Evolutionary conservation across 306 rosid species (phyloP), one percentile per base, ranked within the genome.

Genomic region (Ammopiptanthus mongolicus): DNA sequence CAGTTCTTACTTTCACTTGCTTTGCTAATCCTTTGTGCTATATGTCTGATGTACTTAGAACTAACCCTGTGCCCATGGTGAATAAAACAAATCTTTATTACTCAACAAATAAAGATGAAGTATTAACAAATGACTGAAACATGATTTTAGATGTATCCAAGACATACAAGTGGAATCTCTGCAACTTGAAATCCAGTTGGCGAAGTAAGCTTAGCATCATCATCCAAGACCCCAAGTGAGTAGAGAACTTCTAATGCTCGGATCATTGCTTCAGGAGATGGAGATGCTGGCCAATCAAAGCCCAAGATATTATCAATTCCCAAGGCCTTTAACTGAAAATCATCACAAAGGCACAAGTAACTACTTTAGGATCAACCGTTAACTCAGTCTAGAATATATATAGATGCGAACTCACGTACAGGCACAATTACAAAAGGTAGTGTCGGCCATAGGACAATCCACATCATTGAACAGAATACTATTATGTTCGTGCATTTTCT

Each of bases 221-320:
- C 95, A 75, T 91, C 93, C 87, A 94, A 76, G 69, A 90, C 88
- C 48, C 91, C 96, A 53, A 94, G 96, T 33, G 97, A 94, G 87
- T 87, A 94, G 63, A 94, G 93, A 70, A 94, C 88, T 87, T 94
- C 98, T 17, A 94, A 86, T 1, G 98, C 91, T 42, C 98, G 90
- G 79, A 94, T 85, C 98, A 94, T 90, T 76, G 97, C 91, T 86
- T 94, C 98, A 39, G 96, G 86, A 61, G 97, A 90, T 61, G 98
- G 98, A 86, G 98, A 87, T 46, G 97, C 93, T 55, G 90, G 98
- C 98, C 96, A 94, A 78, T 94, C 96, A 86, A 94, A 94, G 79
- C 98, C 95, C 85, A 94, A 66, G 65, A 94, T 94, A 77, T 91
- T 94, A 84, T 94, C 98, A 64, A 94, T 90, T 71, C 98, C 98